These are phyloP conservation scores for Drechslera avenae DNA, from an alignment of 2,329 filamentous ascomycete genomes.

Conservation along the genomic window DNA sequence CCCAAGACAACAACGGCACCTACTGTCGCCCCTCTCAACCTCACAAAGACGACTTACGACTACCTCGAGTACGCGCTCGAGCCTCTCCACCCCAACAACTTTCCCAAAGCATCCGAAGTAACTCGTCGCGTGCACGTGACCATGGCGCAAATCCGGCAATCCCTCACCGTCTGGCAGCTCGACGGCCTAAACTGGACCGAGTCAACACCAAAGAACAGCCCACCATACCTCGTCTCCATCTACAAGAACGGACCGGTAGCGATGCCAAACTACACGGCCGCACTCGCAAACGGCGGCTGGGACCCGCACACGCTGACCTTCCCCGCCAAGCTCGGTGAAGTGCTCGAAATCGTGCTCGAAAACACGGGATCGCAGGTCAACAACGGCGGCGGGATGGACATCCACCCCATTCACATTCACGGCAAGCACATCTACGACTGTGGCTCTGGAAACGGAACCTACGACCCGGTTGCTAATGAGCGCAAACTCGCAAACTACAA, in stretches of 20 bases:
- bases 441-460: slow-evolving; percentile 60
- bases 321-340: slow-evolving; percentile 61
- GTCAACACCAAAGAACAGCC: slow-evolving; percentile 11
- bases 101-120: slow-evolving; percentile 41
- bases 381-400: slow-evolving; percentile 31
- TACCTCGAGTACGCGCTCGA: slow-evolving; percentile 49
- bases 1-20: slow-evolving; percentile 16
- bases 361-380: slow-evolving; percentile 37
- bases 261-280: slow-evolving; percentile 60
- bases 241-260: slow-evolving; percentile 54
- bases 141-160: slow-evolving; percentile 25
- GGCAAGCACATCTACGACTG: slow-evolving; percentile 61
- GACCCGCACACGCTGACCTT: slow-evolving; percentile 59
- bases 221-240: slow-evolving; percentile 60
- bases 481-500: slow-evolving; percentile 40
- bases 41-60: slow-evolving; percentile 42
- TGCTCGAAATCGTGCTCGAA: slow-evolving; percentile 59
- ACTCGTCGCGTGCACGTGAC: slow-evolving; percentile 43
- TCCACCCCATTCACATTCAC: slow-evolving; percentile 62
- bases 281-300: slow-evolving; percentile 58
- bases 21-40: slow-evolving; percentile 30
- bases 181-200: slow-evolving; percentile 31
- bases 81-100: slow-evolving; percentile 41
- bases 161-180: slow-evolving; percentile 31
- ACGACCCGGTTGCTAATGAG: slow-evolving; percentile 58